These are phyloP conservation scores for Penicillium sp. DNA, from an alignment of 2,329 filamentous ascomycete genomes.

Conservation along the genomic window DNA sequence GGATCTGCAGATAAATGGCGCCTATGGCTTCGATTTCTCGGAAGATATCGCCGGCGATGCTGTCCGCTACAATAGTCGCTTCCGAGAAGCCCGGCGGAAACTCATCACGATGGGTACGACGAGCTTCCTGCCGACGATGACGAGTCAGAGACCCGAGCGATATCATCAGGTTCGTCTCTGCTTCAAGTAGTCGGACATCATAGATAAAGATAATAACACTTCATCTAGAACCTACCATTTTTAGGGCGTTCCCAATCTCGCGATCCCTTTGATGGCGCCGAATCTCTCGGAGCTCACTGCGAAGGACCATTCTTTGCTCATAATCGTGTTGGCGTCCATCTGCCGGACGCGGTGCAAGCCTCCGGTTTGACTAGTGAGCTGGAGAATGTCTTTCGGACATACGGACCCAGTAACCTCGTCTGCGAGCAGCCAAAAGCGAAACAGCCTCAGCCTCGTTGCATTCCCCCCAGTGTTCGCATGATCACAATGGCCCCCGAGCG, in stretches of 20 bases:
- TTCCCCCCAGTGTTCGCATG: slow-evolving; percentile 12
- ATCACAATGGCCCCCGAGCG: slow-evolving; percentile 15
- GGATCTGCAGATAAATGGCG: slow-evolving; percentile 15
- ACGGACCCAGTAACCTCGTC: slow-evolving; percentile 2
- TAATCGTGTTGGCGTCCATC: slow-evolving; percentile 9
- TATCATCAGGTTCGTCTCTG: slow-evolving; percentile 5
- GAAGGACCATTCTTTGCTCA: slow-evolving; percentile 17
- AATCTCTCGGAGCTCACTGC: slow-evolving; percentile 16
- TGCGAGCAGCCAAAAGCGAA: not conserved
- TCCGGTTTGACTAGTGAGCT: slow-evolving; percentile 7
- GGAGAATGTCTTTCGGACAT: slow-evolving; percentile 3
- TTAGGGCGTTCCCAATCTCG: slow-evolving; percentile 9
- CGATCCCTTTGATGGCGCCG: slow-evolving; percentile 6
- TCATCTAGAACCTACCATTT: slow-evolving; percentile 7
- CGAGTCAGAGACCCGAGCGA: slow-evolving; percentile 9
- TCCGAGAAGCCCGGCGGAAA: slow-evolving; percentile 8
- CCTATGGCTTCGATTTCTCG: slow-evolving; percentile 17
- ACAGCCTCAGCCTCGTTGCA: not conserved
- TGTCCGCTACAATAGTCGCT: slow-evolving; percentile 2
- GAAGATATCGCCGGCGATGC: slow-evolving; percentile 33
- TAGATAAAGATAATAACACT: not conserved
- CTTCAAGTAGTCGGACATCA: too few species aligned
- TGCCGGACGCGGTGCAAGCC: slow-evolving; percentile 3
- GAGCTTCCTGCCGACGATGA: slow-evolving; percentile 17
- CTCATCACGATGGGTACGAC: slow-evolving; percentile 13